Conservation (phyloP, 495 filamentous ascomycete species). For the Penicillium ucsense region DNA sequence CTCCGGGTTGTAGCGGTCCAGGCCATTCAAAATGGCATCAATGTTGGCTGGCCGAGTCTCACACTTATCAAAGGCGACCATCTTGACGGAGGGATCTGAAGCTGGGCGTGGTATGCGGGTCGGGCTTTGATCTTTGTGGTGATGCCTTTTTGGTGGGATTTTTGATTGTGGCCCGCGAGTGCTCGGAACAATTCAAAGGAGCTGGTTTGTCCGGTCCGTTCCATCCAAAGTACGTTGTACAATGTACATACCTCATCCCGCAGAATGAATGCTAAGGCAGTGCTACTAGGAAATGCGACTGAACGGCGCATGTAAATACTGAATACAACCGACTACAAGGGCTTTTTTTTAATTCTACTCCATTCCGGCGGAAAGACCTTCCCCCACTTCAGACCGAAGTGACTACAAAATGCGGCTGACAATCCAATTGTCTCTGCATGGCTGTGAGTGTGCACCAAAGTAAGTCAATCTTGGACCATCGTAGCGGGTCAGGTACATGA, state of each 20-base stretch:
- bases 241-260: neutral
- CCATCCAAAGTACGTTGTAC: too few relatives aligned
- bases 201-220: conserved; percentile 16
- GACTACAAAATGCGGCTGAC: too few relatives aligned
- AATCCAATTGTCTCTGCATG: too few relatives aligned
- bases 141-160: conserved; percentile 31
- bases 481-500: too few relatives aligned
- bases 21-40: conserved; percentile 78
- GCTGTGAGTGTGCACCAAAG: too few relatives aligned
- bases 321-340: too few relatives aligned
- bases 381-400: too few relatives aligned
- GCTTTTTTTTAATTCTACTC: too few relatives aligned
- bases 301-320: too few relatives aligned
- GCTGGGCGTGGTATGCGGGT: conserved; percentile 17
- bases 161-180: conserved; percentile 30
- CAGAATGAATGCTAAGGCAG: conserved; percentile 5
- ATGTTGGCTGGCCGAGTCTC: conserved; percentile 75
- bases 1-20: conserved; percentile 98
- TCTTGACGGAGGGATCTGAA: conserved; percentile 20
- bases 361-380: too few relatives aligned
- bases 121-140: conserved; percentile 14
- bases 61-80: conserved; percentile 48
- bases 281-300: too few relatives aligned
- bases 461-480: too few relatives aligned
- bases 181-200: conserved; percentile 9